Evolutionary conservation across 23 red algal genomes (phyloP).

Genomic region (Gracilaria vermiculophylla): DNA sequence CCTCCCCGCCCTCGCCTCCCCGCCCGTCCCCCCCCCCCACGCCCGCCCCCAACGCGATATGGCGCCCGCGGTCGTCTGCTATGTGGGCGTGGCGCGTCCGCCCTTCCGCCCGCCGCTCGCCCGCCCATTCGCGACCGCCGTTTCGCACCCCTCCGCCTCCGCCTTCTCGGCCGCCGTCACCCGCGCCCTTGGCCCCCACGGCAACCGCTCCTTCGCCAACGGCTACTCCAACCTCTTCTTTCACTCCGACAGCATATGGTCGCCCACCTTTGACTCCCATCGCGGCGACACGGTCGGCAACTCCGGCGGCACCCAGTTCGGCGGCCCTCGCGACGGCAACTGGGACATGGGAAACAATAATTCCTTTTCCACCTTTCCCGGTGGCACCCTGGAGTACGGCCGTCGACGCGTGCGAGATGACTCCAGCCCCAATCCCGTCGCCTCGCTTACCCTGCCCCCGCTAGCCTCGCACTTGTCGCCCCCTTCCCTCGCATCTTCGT

Average conservation of each 20-base stretch:
- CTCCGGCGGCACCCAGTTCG: constrained; percentile 19
- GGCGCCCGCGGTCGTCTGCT: background rate
- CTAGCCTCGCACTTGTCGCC: background rate
- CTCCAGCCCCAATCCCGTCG: background rate
- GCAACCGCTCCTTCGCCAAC: background rate
- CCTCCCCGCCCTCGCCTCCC: background rate
- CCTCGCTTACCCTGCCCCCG: constrained; percentile 2
- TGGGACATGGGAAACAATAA: background rate
- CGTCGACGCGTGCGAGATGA: constrained; percentile 7
- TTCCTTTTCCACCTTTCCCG: constrained; percentile 9
- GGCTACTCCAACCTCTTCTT: constrained; percentile 19
- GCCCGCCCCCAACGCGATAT: background rate
- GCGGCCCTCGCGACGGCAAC: background rate
- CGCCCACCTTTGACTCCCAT: constrained; percentile 7
- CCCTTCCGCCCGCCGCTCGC: background rate
- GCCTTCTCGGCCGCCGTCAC: background rate
- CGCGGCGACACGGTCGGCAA: constrained; percentile 11
- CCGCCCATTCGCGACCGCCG: background rate
- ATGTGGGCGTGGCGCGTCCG: background rate
- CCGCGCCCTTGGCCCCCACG: background rate
- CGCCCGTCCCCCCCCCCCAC: background rate
- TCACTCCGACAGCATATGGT: constrained; percentile 6
- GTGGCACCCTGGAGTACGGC: constrained; percentile 5
- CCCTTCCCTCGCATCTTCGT: background rate
- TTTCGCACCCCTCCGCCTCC: no score